phyloP scores from a whole-genome alignment of 177 flowering plant species.

The Vitis hybrid region DNA sequence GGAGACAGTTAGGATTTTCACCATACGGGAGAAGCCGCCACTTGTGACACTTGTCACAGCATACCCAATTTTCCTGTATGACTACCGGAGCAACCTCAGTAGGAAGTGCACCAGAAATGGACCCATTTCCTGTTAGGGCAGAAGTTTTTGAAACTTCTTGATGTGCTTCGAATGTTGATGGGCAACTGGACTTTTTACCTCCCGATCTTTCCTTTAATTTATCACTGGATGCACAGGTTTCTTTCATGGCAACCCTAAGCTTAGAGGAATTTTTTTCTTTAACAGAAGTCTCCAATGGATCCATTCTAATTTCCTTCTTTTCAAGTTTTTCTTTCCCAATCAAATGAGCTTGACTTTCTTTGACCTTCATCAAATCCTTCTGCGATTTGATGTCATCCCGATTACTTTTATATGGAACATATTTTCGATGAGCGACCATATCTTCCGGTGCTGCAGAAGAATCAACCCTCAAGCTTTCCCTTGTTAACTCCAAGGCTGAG shows the following conservation, averaged over 20 bases:
- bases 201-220: slow-evolving; percentile 30
- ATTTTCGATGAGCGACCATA: background rate
- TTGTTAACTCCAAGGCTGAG: slow-evolving; percentile 3
- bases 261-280: slow-evolving; percentile 21
- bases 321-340: slow-evolving; percentile 38
- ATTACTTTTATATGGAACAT: slow-evolving; percentile 3
- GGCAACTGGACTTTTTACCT: slow-evolving; percentile 25
- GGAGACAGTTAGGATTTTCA: slow-evolving; percentile 37
- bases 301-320: slow-evolving; percentile 33
- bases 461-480: slow-evolving; percentile 24
- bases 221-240: slow-evolving; percentile 9
- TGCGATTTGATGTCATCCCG: slow-evolving; percentile 3
- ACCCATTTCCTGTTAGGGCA: slow-evolving; percentile 21
- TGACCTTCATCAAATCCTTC: slow-evolving; percentile 31
- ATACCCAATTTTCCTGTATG: slow-evolving; percentile 58
- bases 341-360: slow-evolving; percentile 32
- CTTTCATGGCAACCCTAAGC: slow-evolving; percentile 23
- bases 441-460: slow-evolving; percentile 20
- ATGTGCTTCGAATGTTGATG: slow-evolving; percentile 19
- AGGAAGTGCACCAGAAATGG: slow-evolving; percentile 19
- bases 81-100: slow-evolving; percentile 30
- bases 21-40: slow-evolving; percentile 79
- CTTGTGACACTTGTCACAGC: slow-evolving; percentile 56
- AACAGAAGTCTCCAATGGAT: slow-evolving; percentile 22
- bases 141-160: slow-evolving; percentile 17